A percentile compares a stretch with the other conserved stretches of the same genome.
phyloP scores from a whole-genome alignment of 805 yeast species.

The Ogataea saltuana region DNA sequence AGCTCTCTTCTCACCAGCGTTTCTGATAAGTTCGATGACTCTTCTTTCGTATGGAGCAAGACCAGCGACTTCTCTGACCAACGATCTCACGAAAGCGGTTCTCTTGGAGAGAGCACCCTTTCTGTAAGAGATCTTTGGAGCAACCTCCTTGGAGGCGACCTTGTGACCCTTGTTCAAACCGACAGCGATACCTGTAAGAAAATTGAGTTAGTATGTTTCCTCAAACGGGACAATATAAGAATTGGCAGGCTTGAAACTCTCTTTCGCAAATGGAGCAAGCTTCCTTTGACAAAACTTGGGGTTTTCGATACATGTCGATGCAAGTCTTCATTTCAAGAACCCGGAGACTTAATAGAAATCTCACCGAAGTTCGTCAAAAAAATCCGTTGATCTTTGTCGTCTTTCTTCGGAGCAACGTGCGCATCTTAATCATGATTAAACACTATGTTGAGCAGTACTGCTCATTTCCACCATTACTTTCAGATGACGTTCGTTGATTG shows the following conservation, averaged over 20 bases:
- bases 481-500: no score
- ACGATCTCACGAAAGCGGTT: conserved; percentile 91
- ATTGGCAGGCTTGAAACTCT: not conserved
- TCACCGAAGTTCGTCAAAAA: no score
- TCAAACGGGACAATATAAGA: not conserved
- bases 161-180: conserved; percentile 99
- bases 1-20: conserved; percentile 99
- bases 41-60: conserved; percentile 99
- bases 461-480: no score
- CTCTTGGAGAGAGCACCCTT: conserved; percentile 97
- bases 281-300: no score
- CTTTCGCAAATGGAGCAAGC: not conserved
- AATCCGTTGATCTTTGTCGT: no score
- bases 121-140: conserved; percentile 90
- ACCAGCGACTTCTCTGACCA: conserved; percentile 97
- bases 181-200: conserved; percentile 82
- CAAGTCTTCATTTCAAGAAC: no score
- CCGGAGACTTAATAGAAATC: no score
- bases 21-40: conserved; percentile 98
- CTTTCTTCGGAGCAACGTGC: no score
- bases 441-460: no score
- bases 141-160: conserved; percentile 80
- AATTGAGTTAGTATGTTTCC: conserved; percentile 18
- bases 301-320: no score
- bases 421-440: no score